phyloP scores from a whole-genome alignment of 805 yeast species.

The Teunomyces barrocoloradensis region DNA sequence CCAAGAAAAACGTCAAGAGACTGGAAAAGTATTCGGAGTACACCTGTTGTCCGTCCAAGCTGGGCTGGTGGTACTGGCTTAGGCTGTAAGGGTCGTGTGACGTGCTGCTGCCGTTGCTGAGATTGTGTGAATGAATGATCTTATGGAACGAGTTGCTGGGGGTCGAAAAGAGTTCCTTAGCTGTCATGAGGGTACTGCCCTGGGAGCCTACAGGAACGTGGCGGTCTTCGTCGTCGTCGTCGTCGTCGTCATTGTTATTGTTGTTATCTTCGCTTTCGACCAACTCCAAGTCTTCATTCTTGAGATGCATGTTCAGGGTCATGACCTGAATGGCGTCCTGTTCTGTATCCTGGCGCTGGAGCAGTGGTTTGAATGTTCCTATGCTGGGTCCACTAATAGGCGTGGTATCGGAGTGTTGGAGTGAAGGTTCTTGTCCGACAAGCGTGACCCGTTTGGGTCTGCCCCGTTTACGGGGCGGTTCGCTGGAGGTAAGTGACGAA shows the following conservation, averaged over 20 bases:
- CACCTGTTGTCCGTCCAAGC: slow-evolving; percentile 19
- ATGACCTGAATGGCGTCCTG: slow-evolving; percentile 37
- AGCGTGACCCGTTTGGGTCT: slow-evolving; percentile 34
- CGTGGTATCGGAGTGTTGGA: slow-evolving; percentile 33
- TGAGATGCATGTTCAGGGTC: slow-evolving; percentile 32
- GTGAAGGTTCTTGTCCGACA: slow-evolving; percentile 21
- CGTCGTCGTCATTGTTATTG: slow-evolving; percentile 20
- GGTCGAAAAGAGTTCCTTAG: slow-evolving; percentile 42
- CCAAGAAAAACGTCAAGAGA: slow-evolving; percentile 52
- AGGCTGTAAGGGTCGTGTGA: slow-evolving; percentile 35
- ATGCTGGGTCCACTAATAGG: slow-evolving; percentile 34
- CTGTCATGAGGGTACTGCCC: slow-evolving; percentile 35
- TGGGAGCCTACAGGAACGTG: slow-evolving; percentile 11
- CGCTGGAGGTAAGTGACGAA: slow-evolving; percentile 17
- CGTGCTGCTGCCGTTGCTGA: slow-evolving; percentile 3
- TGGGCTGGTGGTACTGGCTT: slow-evolving; percentile 40
- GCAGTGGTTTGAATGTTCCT: slow-evolving; percentile 25
- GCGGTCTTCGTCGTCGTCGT: slow-evolving; percentile 11
- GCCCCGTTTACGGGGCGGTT: slow-evolving; percentile 36
- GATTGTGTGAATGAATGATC: slow-evolving; percentile 17
- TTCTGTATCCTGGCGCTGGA: slow-evolving; percentile 34
- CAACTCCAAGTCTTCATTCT: slow-evolving; percentile 36
- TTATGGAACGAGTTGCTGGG: slow-evolving; percentile 38
- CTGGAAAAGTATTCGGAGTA: slow-evolving; percentile 42
- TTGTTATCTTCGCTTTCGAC: slow-evolving; percentile 34